These are phyloP conservation scores for Monilinia fructicola DNA, from an alignment of 2,329 filamentous ascomycete species.

Conservation along the genomic window DNA sequence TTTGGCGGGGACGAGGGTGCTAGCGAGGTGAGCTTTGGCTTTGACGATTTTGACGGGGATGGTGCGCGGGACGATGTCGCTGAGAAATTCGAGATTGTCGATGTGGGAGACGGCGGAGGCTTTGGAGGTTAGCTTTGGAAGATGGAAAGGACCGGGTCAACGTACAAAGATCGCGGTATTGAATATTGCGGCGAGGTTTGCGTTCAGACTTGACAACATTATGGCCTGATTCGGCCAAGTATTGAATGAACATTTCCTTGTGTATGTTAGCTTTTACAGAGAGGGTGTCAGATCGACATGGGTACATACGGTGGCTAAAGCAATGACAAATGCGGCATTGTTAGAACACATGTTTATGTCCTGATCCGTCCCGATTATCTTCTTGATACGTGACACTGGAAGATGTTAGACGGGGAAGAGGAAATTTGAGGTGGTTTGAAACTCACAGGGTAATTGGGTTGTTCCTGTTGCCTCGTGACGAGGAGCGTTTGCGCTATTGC, in stretches of 20 bases:
- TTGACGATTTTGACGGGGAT: constrained; percentile 78
- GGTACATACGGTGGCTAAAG: constrained; percentile 72
- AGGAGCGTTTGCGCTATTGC: constrained; percentile 78
- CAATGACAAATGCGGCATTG: constrained; percentile 91
- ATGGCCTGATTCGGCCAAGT: constrained; percentile 80
- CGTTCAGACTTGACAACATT: constrained; percentile 87
- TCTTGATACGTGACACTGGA: constrained; percentile 89
- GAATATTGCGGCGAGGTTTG: constrained; percentile 89
- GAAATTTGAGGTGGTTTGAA: not conserved
- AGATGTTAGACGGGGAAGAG: constrained; percentile 24
- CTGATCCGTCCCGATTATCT: constrained; percentile 85
- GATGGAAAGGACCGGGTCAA: constrained; percentile 9
- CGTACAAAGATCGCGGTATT: constrained; percentile 89
- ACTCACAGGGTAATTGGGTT: constrained; percentile 79
- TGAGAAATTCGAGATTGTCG: constrained; percentile 92
- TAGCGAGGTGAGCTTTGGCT: constrained; percentile 53
- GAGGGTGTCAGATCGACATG: not conserved
- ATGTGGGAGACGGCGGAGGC: constrained; percentile 82
- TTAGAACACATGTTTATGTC: constrained; percentile 86
- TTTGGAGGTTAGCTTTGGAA: constrained; percentile 41
- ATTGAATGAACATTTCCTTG: constrained; percentile 92
- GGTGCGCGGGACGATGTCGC: constrained; percentile 87
- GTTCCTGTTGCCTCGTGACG: constrained; percentile 81
- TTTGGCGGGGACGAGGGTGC: not conserved
- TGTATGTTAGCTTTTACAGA: constrained; percentile 21